Conservation (phyloP, 805 yeast species). For the Candida glaebosa region DNA sequence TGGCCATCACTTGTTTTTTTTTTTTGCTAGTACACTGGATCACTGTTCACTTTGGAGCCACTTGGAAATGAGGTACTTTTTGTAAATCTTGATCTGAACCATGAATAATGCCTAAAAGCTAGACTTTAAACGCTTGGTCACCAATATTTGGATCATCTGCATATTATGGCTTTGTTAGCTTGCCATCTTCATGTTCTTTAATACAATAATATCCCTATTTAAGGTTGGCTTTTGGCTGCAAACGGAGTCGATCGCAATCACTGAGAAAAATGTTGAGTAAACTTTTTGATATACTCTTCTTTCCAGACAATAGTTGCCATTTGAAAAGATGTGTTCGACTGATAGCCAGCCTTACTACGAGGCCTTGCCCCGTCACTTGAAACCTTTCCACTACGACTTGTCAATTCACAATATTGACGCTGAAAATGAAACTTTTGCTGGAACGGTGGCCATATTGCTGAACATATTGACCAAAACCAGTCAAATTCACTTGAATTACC, state of each 20-base stretch:
- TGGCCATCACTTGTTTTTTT: no score
- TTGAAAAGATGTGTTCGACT: neutral
- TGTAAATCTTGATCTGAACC: no score
- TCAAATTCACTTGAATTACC: slow-evolving; percentile 46
- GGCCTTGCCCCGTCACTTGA: slow-evolving; percentile 60
- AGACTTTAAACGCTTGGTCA: no score
- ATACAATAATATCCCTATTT: no score
- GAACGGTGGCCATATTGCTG: slow-evolving; percentile 47
- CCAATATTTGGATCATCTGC: no score
- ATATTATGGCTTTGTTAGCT: no score
- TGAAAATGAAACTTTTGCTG: slow-evolving; percentile 42
- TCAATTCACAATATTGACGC: slow-evolving; percentile 58
- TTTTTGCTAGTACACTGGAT: no score
- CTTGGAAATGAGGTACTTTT: slow-evolving; percentile 5
- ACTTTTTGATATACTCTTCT: neutral
- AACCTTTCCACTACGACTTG: slow-evolving; percentile 72
- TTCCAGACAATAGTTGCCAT: no score
- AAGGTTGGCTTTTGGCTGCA: neutral
- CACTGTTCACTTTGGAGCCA: slow-evolving; percentile 3
- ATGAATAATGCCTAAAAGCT: no score
- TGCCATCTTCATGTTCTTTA: no score
- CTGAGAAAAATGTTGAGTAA: neutral
- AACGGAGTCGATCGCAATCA: neutral
- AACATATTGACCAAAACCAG: slow-evolving; percentile 39
- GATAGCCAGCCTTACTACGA: slow-evolving; percentile 28